Evolutionary conservation across 2,329 filamentous ascomycete genomes (phyloP).

Genomic region (Aureobasidium uvarum): DNA sequence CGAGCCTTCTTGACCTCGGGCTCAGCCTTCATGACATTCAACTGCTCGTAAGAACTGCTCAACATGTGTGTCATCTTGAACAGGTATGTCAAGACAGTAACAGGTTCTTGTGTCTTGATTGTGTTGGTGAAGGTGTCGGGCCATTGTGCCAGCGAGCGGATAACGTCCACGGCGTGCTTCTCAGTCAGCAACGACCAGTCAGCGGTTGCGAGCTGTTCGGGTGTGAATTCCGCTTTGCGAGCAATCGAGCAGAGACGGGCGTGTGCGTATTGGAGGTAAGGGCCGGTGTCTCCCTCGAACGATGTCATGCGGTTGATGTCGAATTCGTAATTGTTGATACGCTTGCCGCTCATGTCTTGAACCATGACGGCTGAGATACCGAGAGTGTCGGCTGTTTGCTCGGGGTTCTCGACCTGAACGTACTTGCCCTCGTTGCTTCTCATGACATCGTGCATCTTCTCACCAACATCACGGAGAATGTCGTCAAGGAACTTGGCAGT

Average conservation of each 20-base stretch:
- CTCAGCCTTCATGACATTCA: slow-evolving; percentile 79
- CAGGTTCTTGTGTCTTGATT: slow-evolving; percentile 75
- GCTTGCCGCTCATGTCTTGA: slow-evolving; percentile 95
- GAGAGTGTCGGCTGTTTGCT: slow-evolving; percentile 76
- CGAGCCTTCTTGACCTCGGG: slow-evolving; percentile 67
- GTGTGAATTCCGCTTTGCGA: slow-evolving; percentile 55
- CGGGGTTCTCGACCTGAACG: slow-evolving; percentile 79
- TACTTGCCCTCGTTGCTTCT: slow-evolving; percentile 87
- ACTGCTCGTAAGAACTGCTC: slow-evolving; percentile 71
- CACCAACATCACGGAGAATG: slow-evolving; percentile 61
- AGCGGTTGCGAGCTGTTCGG: slow-evolving; percentile 57
- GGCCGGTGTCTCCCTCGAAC: slow-evolving; percentile 81
- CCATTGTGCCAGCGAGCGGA: slow-evolving; percentile 77
- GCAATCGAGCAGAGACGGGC: slow-evolving; percentile 63
- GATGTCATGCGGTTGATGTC: slow-evolving; percentile 79
- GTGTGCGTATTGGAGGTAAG: slow-evolving; percentile 81
- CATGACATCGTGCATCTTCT: slow-evolving; percentile 99
- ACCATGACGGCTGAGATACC: slow-evolving; percentile 97
- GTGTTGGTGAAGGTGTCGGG: slow-evolving; percentile 83
- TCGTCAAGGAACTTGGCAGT: slow-evolving; percentile 50
- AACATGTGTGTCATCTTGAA: slow-evolving; percentile 84
- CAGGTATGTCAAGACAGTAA: slow-evolving; percentile 67
- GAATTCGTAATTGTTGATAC: slow-evolving; percentile 68
- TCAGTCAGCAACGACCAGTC: slow-evolving; percentile 69
- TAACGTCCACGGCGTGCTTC: slow-evolving; percentile 68